Conservation (phyloP, 495 filamentous ascomycete species). For the Astrothelium macrocarpum region DNA sequence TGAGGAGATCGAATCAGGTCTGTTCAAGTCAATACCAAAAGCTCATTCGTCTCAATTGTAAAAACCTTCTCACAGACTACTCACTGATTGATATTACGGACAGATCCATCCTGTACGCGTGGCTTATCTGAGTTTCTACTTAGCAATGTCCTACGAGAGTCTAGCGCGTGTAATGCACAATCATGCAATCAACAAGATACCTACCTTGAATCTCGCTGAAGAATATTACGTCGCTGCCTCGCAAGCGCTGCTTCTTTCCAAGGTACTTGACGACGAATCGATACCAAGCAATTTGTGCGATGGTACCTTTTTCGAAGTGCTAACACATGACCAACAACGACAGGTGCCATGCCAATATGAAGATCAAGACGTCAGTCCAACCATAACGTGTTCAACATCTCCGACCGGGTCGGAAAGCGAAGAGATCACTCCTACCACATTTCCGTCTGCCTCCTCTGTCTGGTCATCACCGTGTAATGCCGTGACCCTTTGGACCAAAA, state of each 20-base stretch:
- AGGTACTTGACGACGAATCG: not conserved
- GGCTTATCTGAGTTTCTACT: conserved; percentile 24
- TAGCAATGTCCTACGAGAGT: conserved; percentile 21
- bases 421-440: not conserved
- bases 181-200: conserved; percentile 5
- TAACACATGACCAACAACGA: not conserved
- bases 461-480: not conserved
- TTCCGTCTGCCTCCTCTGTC: not conserved
- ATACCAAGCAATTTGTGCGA: not conserved
- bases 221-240: conserved; percentile 21
- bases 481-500: not conserved
- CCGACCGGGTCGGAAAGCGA: not conserved
- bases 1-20: conserved; percentile 12
- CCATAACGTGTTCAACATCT: not conserved
- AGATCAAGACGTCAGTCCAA: not conserved
- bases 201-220: conserved; percentile 20
- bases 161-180: conserved; percentile 19
- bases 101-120: conserved; percentile 18
- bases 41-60: not conserved
- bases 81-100: not conserved
- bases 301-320: not conserved
- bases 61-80: not conserved
- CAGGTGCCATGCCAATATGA: not conserved
- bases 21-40: not conserved
- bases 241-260: not conserved